Percentiles rank a stretch among this genome's conserved stretches.
Conservation (phyloP, 495 filamentous ascomycete species). For the Barbatosphaeria neglecta region DNA sequence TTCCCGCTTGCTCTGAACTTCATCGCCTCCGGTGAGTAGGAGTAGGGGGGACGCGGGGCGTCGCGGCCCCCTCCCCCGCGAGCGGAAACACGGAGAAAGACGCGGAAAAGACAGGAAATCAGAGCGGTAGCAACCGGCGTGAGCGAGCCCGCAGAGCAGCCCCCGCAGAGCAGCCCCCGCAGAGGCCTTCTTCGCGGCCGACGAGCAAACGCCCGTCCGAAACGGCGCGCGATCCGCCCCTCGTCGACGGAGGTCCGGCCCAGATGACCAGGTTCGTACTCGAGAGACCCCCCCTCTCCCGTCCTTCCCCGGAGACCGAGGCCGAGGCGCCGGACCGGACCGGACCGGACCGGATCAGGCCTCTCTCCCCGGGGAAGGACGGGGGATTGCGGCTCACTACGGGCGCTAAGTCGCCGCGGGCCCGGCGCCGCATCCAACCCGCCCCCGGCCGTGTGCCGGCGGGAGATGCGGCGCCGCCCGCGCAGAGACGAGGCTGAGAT, state of each 20-base stretch:
- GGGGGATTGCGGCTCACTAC: conserved; percentile 64
- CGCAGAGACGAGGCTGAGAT: conserved; percentile 66
- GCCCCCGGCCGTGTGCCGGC: conserved; percentile 8
- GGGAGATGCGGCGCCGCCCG: conserved; percentile 17
- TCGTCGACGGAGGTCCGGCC: too few species aligned
- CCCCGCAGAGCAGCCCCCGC: neutral
- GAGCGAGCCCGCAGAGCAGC: conserved; percentile 1
- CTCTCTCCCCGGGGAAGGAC: conserved; percentile 1
- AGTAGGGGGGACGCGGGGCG: too few species aligned
- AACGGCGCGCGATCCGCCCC: too few species aligned
- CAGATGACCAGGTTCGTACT: too few species aligned
- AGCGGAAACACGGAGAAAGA: conserved; percentile 2
- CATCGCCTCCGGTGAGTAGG: conserved; percentile 72
- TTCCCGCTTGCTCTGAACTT: conserved; percentile 69
- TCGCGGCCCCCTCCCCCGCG: too few species aligned
- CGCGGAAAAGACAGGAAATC: conserved; percentile 6
- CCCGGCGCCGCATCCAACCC: conserved; percentile 35
- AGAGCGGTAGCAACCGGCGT: conserved; percentile 29
- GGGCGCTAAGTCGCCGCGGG: conserved; percentile 55
- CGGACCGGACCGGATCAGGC: too few species aligned
- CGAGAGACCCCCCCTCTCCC: too few species aligned
- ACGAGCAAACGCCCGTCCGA: too few species aligned
- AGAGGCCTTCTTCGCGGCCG: too few species aligned
- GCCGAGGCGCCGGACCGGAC: neutral
- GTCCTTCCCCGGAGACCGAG: neutral